These are phyloP conservation scores for Pseudoneurospora amorphoporcata DNA, from an alignment of 495 filamentous ascomycete genomes.

Conservation along the genomic window DNA sequence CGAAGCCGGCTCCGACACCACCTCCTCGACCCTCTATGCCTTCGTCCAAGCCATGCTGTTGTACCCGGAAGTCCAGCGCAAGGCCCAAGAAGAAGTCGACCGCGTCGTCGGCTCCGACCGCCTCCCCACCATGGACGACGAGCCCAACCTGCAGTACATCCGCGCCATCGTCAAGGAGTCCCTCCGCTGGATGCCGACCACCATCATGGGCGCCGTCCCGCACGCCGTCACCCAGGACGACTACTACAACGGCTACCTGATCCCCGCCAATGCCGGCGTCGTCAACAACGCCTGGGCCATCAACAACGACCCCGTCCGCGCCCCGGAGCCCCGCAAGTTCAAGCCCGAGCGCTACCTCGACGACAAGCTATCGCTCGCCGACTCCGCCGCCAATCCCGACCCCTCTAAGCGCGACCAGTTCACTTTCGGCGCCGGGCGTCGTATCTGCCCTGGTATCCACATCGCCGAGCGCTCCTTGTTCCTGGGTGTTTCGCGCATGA, in stretches of 20 bases:
- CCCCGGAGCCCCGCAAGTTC: constrained; percentile 29
- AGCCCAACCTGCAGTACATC: constrained; percentile 42
- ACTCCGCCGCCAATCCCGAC: constrained; percentile 26
- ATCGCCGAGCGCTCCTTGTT: constrained; percentile 49
- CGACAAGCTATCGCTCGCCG: constrained; percentile 17
- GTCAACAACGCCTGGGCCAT: constrained; percentile 41
- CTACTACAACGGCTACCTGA: constrained; percentile 37
- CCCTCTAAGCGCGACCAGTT: constrained; percentile 32
- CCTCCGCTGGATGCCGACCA: constrained; percentile 50
- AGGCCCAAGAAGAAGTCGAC: constrained; percentile 47
- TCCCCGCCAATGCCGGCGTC: constrained; percentile 39
- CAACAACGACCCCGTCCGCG: constrained; percentile 24
- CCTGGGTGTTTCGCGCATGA: constrained; percentile 36
- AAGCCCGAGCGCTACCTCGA: constrained; percentile 22
- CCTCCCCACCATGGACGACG: constrained; percentile 42
- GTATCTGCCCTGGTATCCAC: constrained; percentile 49
- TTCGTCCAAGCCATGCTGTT: constrained; percentile 50
- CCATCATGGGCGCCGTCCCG: constrained; percentile 42
- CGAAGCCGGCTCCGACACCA: constrained; percentile 50
- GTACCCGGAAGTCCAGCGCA: constrained; percentile 37
- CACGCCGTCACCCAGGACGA: constrained; percentile 46
- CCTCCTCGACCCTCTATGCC: constrained; percentile 38
- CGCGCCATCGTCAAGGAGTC: constrained; percentile 43
- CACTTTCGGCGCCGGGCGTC: constrained; percentile 48
- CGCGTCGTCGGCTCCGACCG: constrained; percentile 38